Base-by-base conservation (phyloP, 768 basidiomycete species). In the Dentipellis fragilis region DNA sequence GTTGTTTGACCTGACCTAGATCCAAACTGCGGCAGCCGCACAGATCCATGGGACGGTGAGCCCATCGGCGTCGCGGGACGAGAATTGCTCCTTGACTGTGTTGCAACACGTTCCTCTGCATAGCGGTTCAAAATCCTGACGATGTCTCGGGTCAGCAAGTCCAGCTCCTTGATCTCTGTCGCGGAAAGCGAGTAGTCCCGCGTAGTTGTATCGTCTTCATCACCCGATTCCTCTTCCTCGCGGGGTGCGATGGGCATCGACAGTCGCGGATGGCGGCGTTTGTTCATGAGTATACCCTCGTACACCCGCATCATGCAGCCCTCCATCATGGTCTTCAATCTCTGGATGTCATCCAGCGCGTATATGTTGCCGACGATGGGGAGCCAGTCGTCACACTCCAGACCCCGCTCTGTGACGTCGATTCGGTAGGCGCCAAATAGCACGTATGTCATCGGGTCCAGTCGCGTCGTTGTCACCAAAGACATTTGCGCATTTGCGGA, bases 361-460 rank as follows among this genome's bases (percentile, higher is more conserved):
- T 85, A 77, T 51, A 85, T 62, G 59, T 85, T 80, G 40, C 89
- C 89, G 38, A 85, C 76, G 48, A 94, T 77, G 19, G 93, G 90
- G 10, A 97, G 71, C 93, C 94, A 97, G 46, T 80, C 83, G 64
- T 97, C 94, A 64, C 91, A 93, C 64, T 87, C 84, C 51, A 97
- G 67, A 6, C 92, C 90, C 16, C 79, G 77, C 39, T 82, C 78
- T 0, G 80, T 80, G 42, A 87, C 81, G 57, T 80, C 71, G 34
- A 93, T 77, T 51, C 84, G 79, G 67, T 90, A 83, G 0, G 92
- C 93, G 6, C 93, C 94, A 63, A 97, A 95, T 10, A 97, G 75
- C 68, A 95, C 77, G 67, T 93, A 95, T 4, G 85, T 85, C 76
- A 97, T 75, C 9, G 89, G 88, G 65, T 95, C 92, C 22, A 97